A percentile compares a stretch with the other conserved stretches of the same genome.
phyloP scores from a whole-genome alignment of 768 basidiomycete species.

The Pisolithus albus region DNA sequence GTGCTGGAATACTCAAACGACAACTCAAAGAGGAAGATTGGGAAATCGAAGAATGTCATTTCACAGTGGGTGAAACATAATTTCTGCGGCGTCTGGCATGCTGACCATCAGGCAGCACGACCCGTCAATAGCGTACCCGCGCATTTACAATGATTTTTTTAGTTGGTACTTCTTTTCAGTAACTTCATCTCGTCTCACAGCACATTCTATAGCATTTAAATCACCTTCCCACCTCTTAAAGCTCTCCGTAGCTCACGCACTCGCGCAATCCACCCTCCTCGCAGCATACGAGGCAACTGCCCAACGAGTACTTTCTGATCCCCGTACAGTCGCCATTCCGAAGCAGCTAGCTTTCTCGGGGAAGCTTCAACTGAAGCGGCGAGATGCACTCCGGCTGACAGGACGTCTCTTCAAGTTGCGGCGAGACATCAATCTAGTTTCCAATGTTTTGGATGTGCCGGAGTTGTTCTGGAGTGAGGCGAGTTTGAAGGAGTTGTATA shows the following conservation, averaged over 20 bases:
- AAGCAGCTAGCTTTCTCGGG: slow-evolving; percentile 76
- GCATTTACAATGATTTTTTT: slow-evolving; percentile 96
- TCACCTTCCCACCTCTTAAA: slow-evolving; percentile 86
- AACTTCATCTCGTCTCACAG: background rate
- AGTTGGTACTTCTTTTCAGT: slow-evolving; percentile 45
- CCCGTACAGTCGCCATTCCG: slow-evolving; percentile 74
- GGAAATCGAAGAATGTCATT: slow-evolving; percentile 94
- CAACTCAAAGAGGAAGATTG: slow-evolving; percentile 62
- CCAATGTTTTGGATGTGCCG: slow-evolving; percentile 89
- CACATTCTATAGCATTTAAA: slow-evolving; percentile 63
- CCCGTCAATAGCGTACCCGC: slow-evolving; percentile 72
- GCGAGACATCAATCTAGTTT: slow-evolving; percentile 85
- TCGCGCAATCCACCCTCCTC: slow-evolving; percentile 90
- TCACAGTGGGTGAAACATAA: slow-evolving; percentile 46
- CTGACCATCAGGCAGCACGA: slow-evolving; percentile 59
- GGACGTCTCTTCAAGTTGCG: slow-evolving; percentile 82
- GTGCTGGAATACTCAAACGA: slow-evolving; percentile 61
- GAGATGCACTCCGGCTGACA: slow-evolving; percentile 81
- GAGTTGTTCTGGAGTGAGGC: slow-evolving; percentile 96
- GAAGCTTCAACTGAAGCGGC: slow-evolving; percentile 64
- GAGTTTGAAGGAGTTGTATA: slow-evolving; percentile 81
- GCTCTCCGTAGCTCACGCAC: slow-evolving; percentile 88
- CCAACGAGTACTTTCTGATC: slow-evolving; percentile 69
- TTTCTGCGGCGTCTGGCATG: background rate
- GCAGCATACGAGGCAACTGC: slow-evolving; percentile 81